Base-by-base conservation (phyloP, 352 stramenopile genomes). In the Phytophthora multivora region DNA sequence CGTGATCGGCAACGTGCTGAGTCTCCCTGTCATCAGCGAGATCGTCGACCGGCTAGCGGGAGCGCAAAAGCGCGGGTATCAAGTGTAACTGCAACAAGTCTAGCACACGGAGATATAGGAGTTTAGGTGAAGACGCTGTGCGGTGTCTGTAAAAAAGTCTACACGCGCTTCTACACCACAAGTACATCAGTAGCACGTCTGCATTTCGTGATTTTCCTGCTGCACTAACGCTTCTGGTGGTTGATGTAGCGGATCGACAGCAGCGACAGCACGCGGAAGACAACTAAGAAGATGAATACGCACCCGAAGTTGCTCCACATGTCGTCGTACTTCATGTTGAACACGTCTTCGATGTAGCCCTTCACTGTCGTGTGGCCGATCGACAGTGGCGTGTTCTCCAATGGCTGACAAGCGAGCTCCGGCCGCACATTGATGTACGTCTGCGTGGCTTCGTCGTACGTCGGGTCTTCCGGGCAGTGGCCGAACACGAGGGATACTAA, bases 1-100 rank as follows among this genome's bases (percentile, higher is more conserved):
- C 1, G 86, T 98, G 18, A 81, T 98, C 57, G 92, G 94, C 54
- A 82, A 80, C 19, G 70, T 97, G 48, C 82, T 98, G 16, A 91
- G 85, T 59, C 69, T 96, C 18, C 91, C 91, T 2, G 83, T 85
- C 10, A 79, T 98, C 51, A 81, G 80, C 39, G 71, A 91, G 33
- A 41, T 91, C n/a, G 82, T 95, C 26, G 88, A 97, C 75, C 80
- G 84, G 54, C 71, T 97, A 64, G 86, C 88, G 28, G 89, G 89
- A n/a, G 77, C 71, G 12, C 63, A 86, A 55, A 95, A 95, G 80
- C 82, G 86, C 30, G 86, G 86, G n/a, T 95, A 95, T 59, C 86
- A 95, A 53, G 86, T 95, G 18, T 95, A 85, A 75, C 6, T 39
- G 36, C 13, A 21, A 8, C 13, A 21, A 8, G 26, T 16, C 39